Base-by-base conservation (phyloP, 192 early-diverging fungal genomes). In the Backusella tuberculispora region DNA sequence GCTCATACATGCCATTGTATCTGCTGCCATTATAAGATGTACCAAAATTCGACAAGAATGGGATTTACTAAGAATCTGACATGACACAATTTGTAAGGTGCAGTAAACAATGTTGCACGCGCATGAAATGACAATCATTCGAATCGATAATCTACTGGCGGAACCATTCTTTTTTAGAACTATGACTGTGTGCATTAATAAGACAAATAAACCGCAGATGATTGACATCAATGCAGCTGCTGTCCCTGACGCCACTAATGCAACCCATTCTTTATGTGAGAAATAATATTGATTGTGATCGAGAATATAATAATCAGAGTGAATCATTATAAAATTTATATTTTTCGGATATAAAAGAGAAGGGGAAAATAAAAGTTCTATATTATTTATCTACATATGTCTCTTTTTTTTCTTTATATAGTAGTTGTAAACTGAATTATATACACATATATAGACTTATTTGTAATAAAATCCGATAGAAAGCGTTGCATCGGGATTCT, bases 1-100 rank as follows among this genome's bases (percentile, higher is more conserved):
- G 14, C 65, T 34, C 40, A 65, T 68, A 24, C 74, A 74, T 4
- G 65, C 17, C 74, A 74, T 74, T 1, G 48, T 56, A 24, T 74
- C 74, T 1, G 47, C 8, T 37, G 66, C 44, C 19, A 74, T 68
- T 9, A 68, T 15, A 37, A 68, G 9, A 29, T 67, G 41, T 4
- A 41, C 34, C 13, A 67, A 19, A 17, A 21, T 48, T 13, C 40
- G 43, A 53, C 74, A 74, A 4, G 74, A 9, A 3, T 26, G 6
- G 24, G 12, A 13, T 24, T 3, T 19, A 46, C 46, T 45, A 7
- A 5, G 10, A 13, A 74, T 66, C 41, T 74, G 43, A 8, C 53
- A 40, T 12, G 34, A 50, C 6, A 50, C 46, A 3, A 41, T 24
- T 24, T 68, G 63, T 19, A 66, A 15, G 13, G 24, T 43, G 7